These are phyloP conservation scores for Nothophoma quercina DNA, from an alignment of 2,329 filamentous ascomycete genomes.

Conservation along the genomic window DNA sequence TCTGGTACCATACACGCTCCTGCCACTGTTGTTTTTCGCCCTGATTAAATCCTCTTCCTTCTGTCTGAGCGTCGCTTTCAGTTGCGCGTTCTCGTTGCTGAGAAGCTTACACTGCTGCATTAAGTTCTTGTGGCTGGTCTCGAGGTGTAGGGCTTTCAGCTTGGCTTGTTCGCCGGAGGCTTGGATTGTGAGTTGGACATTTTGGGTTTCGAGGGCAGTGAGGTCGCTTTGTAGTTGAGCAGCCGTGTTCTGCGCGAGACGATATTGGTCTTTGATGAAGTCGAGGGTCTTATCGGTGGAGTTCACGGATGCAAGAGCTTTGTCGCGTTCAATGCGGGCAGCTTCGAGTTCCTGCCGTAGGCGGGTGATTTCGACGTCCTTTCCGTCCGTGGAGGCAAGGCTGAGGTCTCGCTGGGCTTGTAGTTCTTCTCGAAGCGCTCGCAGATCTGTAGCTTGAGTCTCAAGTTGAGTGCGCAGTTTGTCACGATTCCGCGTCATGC, in stretches of 20 bases:
- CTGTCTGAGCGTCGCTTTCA: slow-evolving; percentile 24
- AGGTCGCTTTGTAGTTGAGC: slow-evolving; percentile 16
- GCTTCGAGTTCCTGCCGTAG: slow-evolving; percentile 33
- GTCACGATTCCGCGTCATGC: slow-evolving; percentile 20
- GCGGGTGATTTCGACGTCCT: slow-evolving; percentile 32
- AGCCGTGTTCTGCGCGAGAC: slow-evolving; percentile 24
- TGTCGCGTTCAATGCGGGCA: slow-evolving; percentile 24
- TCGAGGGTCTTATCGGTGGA: slow-evolving; percentile 57
- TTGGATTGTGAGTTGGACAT: slow-evolving; percentile 22
- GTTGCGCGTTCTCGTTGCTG: slow-evolving; percentile 16
- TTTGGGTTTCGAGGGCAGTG: slow-evolving; percentile 22
- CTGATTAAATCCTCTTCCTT: slow-evolving; percentile 36
- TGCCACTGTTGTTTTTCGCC: slow-evolving; percentile 25
- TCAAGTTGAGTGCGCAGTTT: slow-evolving; percentile 30
- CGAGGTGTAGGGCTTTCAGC: slow-evolving; percentile 28
- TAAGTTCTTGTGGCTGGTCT: slow-evolving; percentile 20
- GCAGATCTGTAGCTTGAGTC: slow-evolving; percentile 20
- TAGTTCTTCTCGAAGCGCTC: slow-evolving; percentile 23
- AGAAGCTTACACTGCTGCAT: slow-evolving; percentile 15
- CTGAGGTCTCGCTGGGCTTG: slow-evolving; percentile 27
- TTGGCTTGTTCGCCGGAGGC: slow-evolving; percentile 28
- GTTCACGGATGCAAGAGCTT: slow-evolving; percentile 43
- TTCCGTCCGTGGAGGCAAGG: slow-evolving; percentile 32
- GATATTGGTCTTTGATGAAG: slow-evolving; percentile 67
- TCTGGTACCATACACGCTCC: slow-evolving; percentile 38